These are phyloP conservation scores for Populus hybrid DNA, from an alignment of 441 rosid species.

Conservation along the genomic window DNA sequence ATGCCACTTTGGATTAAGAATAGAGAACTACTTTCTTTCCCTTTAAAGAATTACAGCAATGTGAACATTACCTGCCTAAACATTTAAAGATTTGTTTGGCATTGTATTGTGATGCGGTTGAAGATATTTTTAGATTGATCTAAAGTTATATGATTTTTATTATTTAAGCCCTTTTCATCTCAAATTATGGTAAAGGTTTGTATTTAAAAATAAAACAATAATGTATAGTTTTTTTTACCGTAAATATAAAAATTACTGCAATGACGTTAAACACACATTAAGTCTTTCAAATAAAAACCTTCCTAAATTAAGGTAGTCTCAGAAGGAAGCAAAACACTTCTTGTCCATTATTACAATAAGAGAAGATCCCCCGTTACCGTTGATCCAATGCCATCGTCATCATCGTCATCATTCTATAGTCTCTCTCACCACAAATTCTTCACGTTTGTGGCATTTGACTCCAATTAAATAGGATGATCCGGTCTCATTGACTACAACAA, in stretches of 20 bases:
- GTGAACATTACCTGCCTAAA: neutral
- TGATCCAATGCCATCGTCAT: neutral
- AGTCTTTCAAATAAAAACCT: neutral
- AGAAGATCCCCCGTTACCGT: neutral
- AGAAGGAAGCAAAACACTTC: neutral
- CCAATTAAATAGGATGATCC: constrained; percentile 1
- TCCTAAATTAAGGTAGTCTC: neutral
- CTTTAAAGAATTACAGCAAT: constrained; percentile 19
- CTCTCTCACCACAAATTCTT: neutral
- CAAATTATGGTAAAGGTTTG: too few relatives aligned
- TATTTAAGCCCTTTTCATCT: too few relatives aligned
- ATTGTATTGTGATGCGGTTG: too few relatives aligned
- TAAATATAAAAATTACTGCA: too few relatives aligned
- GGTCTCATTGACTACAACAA: neutral
- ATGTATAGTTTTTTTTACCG: too few relatives aligned
- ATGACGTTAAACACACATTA: too few relatives aligned
- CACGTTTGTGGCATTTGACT: neutral
- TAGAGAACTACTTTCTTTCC: neutral
- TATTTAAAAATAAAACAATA: too few relatives aligned
- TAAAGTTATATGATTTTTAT: too few relatives aligned
- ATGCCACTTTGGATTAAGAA: neutral
- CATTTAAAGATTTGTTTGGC: neutral
- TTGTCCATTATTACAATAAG: neutral
- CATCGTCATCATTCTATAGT: neutral
- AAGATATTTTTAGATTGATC: too few relatives aligned